Base-by-base conservation (phyloP, 2,329 filamentous ascomycete genomes). In the Fusarium sambucinum region DNA sequence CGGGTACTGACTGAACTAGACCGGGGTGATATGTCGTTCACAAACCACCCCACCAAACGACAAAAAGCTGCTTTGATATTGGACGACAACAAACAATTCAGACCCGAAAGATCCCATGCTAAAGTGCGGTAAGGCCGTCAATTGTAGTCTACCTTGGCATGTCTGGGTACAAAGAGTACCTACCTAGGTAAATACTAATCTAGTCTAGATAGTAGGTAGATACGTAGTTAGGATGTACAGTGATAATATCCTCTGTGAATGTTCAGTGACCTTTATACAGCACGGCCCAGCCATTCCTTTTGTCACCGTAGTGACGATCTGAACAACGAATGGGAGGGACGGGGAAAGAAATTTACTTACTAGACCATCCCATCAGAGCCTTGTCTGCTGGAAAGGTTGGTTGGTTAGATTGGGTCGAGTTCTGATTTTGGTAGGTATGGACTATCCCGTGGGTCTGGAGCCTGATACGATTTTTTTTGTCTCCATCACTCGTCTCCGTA, bases 241-340 rank as follows among this genome's bases (percentile, higher is more conserved):
- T n/a, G n/a, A n/a, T n/a, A n/a, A n/a, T 19, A 33, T 30, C 10
- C 14, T 13, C 17, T 29, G 19, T 48, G 30, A 51, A 51, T 29
- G 27, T 8, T 10, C 37, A 42, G 50, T 53, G 42, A 45, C 45
- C 13, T 46, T 45, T 27, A 19, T 45, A 45, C 53, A 41, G 42
- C 69, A 71, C 70, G 60, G 68, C 68, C 70, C 70, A 63, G 62
- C 59, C 66, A 69, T 66, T 73, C 71, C 74, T 73, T 74, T 73
- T 74, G 71, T 73, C 71, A 71, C 71, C 69, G 61, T 70, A 71
- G 71, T 57, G 70, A 73, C 69, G 42, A 55, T 44, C 60, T 47
- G 48, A 63, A 63, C 51, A 70, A 67, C 52, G 41, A 53, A 66
- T 37, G 50, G 66, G 45, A 50, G 32, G 47, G 23, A 51, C 33